Conservation (phyloP, 495 filamentous ascomycete species). For the Talaromyces liani region DNA sequence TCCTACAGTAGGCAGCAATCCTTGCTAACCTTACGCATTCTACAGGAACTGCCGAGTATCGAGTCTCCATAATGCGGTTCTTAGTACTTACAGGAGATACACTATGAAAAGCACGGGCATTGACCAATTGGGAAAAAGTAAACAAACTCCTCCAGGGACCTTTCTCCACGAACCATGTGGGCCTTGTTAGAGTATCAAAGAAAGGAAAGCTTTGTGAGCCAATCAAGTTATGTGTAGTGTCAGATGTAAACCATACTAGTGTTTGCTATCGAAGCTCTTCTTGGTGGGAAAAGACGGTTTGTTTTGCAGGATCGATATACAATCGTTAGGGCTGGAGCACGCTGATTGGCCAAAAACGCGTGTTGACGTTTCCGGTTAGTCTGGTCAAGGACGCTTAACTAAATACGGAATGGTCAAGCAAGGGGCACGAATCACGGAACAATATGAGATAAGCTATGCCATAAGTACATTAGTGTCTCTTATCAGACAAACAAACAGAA, state of each 20-base stretch:
- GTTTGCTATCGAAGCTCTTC: background rate
- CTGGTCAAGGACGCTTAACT: background rate
- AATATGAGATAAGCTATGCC: background rate
- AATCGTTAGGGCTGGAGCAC: background rate
- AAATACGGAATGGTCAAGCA: background rate
- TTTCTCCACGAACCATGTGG: background rate
- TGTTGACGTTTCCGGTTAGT: constrained; percentile 1
- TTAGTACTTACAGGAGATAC: background rate
- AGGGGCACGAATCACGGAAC: background rate
- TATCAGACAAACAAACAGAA: background rate
- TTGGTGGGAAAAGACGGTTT: background rate
- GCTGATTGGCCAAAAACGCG: constrained; percentile 2
- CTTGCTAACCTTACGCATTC: background rate
- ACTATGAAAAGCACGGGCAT: constrained; percentile 1
- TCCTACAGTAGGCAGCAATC: background rate
- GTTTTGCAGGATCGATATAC: constrained; percentile 1
- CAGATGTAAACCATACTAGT: background rate
- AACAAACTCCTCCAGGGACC: background rate
- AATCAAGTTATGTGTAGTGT: background rate
- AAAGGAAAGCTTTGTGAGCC: background rate
- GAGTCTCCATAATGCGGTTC: background rate
- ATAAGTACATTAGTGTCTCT: background rate
- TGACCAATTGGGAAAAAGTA: constrained; percentile 1
- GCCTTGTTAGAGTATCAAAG: background rate
- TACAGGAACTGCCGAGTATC: background rate